A percentile compares a stretch with the other conserved stretches of the same genome.
These are phyloP conservation scores for Helotiales sp. DNA, from an alignment of 2,329 filamentous ascomycete genomes.

Conservation along the genomic window DNA sequence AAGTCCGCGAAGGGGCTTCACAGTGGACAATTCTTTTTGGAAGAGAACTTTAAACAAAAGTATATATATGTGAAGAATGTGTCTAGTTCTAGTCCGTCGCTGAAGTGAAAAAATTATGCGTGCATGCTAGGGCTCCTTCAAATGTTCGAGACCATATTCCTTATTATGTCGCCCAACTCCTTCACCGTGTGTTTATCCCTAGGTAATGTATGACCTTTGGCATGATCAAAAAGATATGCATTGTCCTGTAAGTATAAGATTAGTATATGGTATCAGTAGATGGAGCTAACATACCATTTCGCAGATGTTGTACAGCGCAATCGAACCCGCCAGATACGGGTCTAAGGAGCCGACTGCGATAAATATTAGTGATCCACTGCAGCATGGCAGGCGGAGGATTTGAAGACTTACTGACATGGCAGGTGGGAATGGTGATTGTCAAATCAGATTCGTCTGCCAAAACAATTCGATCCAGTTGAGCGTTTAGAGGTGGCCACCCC, in stretches of 20 bases:
- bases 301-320: conserved; percentile 64
- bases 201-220: conserved; percentile 63
- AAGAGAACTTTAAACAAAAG: too few relatives aligned
- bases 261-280: too few relatives aligned
- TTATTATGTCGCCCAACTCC: conserved; percentile 35
- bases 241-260: too few relatives aligned
- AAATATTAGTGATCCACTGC: conserved; percentile 18
- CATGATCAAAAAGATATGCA: conserved; percentile 63
- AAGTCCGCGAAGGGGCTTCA: too few relatives aligned
- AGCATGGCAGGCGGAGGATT: neutral
- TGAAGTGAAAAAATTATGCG: too few relatives aligned
- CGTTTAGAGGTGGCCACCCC: conserved; percentile 54
- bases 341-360: conserved; percentile 53
- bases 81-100: too few relatives aligned
- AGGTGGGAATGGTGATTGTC: conserved; percentile 53
- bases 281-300: too few relatives aligned
- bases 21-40: too few relatives aligned
- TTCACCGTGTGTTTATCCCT: conserved; percentile 43
- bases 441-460: conserved; percentile 52
- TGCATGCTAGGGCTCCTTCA: too few relatives aligned
- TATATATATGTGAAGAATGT: too few relatives aligned
- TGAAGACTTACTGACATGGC: conserved; percentile 48
- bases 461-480: conserved; percentile 45
- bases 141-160: conserved; percentile 22
- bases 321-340: conserved; percentile 61